phyloP scores from a whole-genome alignment of 495 filamentous ascomycete genomes.

The Glutinoglossum americanum region DNA sequence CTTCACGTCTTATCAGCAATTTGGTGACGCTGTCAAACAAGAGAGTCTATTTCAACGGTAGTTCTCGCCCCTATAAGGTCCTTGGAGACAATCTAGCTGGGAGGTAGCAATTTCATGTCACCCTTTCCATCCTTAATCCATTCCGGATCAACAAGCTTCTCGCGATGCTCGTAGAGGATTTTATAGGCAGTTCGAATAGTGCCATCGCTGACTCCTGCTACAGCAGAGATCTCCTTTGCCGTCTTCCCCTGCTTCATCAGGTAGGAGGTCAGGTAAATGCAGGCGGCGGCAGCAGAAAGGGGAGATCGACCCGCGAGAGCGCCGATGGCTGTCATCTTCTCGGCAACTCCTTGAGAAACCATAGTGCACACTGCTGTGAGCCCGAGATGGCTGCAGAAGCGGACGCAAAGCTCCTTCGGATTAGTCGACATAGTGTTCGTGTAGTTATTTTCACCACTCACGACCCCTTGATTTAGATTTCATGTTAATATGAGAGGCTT shows the following conservation, averaged over 20 bases:
- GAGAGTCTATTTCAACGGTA: not conserved
- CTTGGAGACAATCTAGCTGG: conserved; percentile 5
- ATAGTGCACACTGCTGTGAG: conserved; percentile 44
- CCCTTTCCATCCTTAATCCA: conserved; percentile 53
- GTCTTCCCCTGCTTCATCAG: conserved; percentile 57
- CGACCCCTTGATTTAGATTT: conserved; percentile 9
- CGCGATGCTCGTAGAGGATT: conserved; percentile 49
- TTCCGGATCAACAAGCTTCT: conserved; percentile 50
- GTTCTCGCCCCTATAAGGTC: not conserved
- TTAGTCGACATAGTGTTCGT: conserved; percentile 57
- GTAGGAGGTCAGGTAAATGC: conserved; percentile 84
- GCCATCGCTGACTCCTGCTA: conserved; percentile 79
- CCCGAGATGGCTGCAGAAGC: conserved; percentile 68
- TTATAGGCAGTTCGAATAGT: conserved; percentile 93
- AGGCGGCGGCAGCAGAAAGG: conserved; percentile 79
- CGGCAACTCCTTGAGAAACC: conserved; percentile 51
- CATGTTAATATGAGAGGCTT: not conserved
- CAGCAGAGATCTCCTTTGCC: conserved; percentile 61
- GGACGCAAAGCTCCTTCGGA: conserved; percentile 64
- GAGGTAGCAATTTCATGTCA: conserved; percentile 45
- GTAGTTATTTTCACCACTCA: conserved; percentile 35
- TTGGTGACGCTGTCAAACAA: not conserved
- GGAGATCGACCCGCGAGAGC: conserved; percentile 83
- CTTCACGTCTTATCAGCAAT: not conserved
- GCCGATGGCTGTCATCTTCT: conserved; percentile 45